Base-by-base conservation (phyloP, 176 grass and related monocot genomes). In the Ensete ventricosum region DNA sequence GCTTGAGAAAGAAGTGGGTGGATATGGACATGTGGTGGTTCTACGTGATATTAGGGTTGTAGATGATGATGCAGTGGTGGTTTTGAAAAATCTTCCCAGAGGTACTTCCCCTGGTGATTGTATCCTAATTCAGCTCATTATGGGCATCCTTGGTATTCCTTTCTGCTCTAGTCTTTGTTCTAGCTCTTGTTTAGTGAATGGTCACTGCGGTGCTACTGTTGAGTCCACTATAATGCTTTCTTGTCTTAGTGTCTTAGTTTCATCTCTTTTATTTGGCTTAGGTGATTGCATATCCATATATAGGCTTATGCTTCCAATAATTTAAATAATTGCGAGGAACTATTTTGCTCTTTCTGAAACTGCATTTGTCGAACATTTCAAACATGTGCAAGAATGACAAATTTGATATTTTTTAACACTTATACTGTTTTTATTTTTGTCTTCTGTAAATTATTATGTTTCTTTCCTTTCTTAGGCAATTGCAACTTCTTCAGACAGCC, bases 1-100 rank as follows among this genome's bases (percentile, higher is more conserved):
- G 52, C 90, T 98, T 9, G 78, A 86, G 0, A 91, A 90, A 75
- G 90, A 93, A 69, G 84, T 98, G 70, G 94, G 94, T 55, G 90
- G 94, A 51, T 98, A 98, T 64, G 87, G 84, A 51, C 83, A 98
- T 82, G 79, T 93, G 72, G 62, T 70, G 1, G 84, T 93, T 79
- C 82, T 84, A 72, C 84, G 58, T 64, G 85, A 87, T 79, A 87
- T 98, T 65, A 83, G 87, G 83, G 90, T 98, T 78, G 82, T 98
- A 51, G 88, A 89, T 27, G 82, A 75, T 82, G 75, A 52, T 71
- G 81, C 84, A 19, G 49, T 74, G 71, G n/a, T 79, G 75, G 57
- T 79, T 64, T 70, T 93, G 55, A 81, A 87, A 81, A 89, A 89
- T 76, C 80, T 98, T 84, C 86, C 74, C 23, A 81, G 54, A 43